Conservation (phyloP, 2,329 filamentous ascomycete species). For the Pseudogymnoascus sp. region DNA sequence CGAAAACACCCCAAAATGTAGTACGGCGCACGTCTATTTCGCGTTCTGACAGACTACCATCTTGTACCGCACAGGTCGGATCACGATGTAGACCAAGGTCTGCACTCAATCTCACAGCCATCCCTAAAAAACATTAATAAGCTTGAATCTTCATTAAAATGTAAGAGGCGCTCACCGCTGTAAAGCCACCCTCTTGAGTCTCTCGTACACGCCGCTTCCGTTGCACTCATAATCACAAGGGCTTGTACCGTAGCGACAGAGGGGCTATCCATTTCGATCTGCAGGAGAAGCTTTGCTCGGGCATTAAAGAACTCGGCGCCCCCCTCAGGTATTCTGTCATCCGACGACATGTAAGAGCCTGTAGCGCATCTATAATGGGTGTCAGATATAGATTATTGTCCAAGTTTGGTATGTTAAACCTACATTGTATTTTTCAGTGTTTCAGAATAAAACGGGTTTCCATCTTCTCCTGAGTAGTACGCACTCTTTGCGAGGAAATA, state of each 20-base stretch:
- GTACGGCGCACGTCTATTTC: constrained; percentile 12
- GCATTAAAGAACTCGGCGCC: constrained; percentile 35
- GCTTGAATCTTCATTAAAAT: not conserved
- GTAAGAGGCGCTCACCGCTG: constrained; percentile 28
- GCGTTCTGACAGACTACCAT: not conserved
- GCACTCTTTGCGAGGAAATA: constrained; percentile 8
- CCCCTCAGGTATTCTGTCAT: constrained; percentile 13
- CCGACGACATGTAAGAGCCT: not conserved
- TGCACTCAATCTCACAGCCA: constrained; percentile 12
- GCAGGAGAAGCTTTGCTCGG: constrained; percentile 36
- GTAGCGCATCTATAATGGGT: not conserved
- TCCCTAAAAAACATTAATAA: constrained; percentile 9
- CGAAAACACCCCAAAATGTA: constrained; percentile 13
- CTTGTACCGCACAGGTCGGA: not conserved
- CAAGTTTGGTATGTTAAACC: not conserved
- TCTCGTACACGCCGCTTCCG: constrained; percentile 36
- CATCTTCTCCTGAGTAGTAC: constrained; percentile 1
- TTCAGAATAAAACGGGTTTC: constrained; percentile 11
- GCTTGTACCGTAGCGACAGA: constrained; percentile 41
- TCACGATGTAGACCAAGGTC: constrained; percentile 14
- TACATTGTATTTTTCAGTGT: constrained; percentile 14
- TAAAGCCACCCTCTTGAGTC: constrained; percentile 40
- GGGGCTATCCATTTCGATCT: constrained; percentile 39
- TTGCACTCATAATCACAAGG: constrained; percentile 36
- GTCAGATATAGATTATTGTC: not conserved